Conservation (phyloP, 495 filamentous ascomycete genomes). For the Talaromyces borbonicus region DNA sequence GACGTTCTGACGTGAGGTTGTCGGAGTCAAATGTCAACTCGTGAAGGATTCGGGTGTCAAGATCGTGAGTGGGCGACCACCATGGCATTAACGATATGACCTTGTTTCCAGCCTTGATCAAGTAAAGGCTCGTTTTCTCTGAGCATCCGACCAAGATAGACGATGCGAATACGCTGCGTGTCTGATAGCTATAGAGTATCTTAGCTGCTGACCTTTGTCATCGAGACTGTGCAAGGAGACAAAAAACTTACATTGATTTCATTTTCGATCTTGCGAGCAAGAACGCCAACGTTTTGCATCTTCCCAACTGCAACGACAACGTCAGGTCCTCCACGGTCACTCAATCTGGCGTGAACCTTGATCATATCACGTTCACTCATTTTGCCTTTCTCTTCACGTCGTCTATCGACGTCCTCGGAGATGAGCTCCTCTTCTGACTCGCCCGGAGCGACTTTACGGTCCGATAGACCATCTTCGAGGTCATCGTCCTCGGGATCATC, state of each 20-base stretch:
- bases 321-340: slow-evolving; percentile 58
- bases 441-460: slow-evolving; percentile 35
- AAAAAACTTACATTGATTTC: slow-evolving; percentile 49
- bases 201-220: slow-evolving; percentile 9
- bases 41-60: too few relatives aligned
- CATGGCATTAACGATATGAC: slow-evolving; percentile 70
- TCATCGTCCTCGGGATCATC: slow-evolving; percentile 28
- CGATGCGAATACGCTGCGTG: slow-evolving; percentile 52
- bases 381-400: slow-evolving; percentile 58
- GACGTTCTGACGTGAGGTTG: too few relatives aligned
- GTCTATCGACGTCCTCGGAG: slow-evolving; percentile 42
- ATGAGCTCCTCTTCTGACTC: slow-evolving; percentile 38
- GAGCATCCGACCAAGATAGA: slow-evolving; percentile 71
- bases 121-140: slow-evolving; percentile 53
- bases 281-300: slow-evolving; percentile 49
- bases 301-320: slow-evolving; percentile 49
- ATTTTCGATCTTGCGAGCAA: slow-evolving; percentile 54
- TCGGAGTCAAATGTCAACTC: too few relatives aligned
- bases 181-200: slow-evolving; percentile 27
- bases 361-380: slow-evolving; percentile 44
- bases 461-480: slow-evolving; percentile 37
- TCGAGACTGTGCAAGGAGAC: too few relatives aligned
- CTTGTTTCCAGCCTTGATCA: slow-evolving; percentile 66
- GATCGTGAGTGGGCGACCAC: slow-evolving; percentile 41
- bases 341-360: slow-evolving; percentile 53